Base-by-base conservation (phyloP, 768 basidiomycete species). In the Pisolithus tinctorius region DNA sequence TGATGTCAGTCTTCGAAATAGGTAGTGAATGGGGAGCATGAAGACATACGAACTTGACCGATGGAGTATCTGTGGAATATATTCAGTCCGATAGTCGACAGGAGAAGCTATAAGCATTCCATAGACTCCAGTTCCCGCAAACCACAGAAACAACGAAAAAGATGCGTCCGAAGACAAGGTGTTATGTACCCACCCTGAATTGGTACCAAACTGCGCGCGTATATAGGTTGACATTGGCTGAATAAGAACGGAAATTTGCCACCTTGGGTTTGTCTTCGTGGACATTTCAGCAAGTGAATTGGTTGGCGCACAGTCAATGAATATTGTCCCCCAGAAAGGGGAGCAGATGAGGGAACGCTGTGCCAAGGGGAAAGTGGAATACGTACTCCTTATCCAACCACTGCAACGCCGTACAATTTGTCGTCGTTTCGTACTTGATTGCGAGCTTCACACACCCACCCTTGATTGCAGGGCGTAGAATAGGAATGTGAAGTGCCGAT, bases 191-290 rank as follows among this genome's bases (percentile, higher is more conserved):
- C 40, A 81, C 86, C 86, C 78, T 94, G 92, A 51, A 91, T 61
- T 2, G 93, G 93, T 0, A 80, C 77, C 39, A 95, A 67, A 3
- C 84, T 77, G 26, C 93, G 81, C 2, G 88, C 88, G 62, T 94
- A 86, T 58, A 93, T 95, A 3, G 94, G 90, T 57, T 96, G 93
- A 60, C 87, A 90, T 60, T 96, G 94, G 53, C 89, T 92, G 72
- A 93, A 97, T 14, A 97, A 67, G 69, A 87, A 96, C 0, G 90
- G 85, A 63, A 88, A 86, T 17, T 72, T 71, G 57, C 91, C 91
- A 7, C 91, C 91, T 54, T 89, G 88, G 0, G 93, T 96, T 69
- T 92, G 84, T 52, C 88, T 89, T 47, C 46, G 30, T 37, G 27
- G 45, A 26, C 11, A 34, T 34, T 34, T 34, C 34, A 34, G 34